phyloP scores from a whole-genome alignment of 148 eudicot genomes.

The Cornus florida region DNA sequence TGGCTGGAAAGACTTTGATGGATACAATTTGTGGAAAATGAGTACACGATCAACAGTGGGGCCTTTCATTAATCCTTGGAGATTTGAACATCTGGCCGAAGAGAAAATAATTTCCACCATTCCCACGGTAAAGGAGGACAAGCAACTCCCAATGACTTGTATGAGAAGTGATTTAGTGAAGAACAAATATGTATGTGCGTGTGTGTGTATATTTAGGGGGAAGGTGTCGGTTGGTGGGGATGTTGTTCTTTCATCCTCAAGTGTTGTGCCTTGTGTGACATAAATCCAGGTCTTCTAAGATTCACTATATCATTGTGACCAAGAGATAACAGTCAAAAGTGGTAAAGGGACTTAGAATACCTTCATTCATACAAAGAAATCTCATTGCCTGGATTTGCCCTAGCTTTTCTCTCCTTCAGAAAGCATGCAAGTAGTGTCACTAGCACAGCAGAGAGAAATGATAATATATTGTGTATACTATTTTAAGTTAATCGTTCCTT shows the following conservation, averaged over 20 bases:
- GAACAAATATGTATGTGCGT: neutral
- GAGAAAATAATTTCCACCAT: conserved; percentile 14
- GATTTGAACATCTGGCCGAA: conserved; percentile 4
- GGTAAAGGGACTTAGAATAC: neutral
- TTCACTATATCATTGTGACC: neutral
- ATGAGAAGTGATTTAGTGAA: neutral
- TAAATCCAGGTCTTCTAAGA: neutral
- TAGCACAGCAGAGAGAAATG: neutral
- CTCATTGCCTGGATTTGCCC: neutral
- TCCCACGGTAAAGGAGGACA: conserved; percentile 31
- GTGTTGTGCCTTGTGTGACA: neutral
- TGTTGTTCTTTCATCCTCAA: too few species aligned
- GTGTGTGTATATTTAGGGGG: neutral
- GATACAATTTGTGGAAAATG: conserved; percentile 17
- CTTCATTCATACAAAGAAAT: neutral
- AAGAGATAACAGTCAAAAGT: neutral
- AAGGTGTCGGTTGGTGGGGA: too few species aligned
- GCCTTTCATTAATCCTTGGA: conserved; percentile 13
- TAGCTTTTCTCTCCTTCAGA: neutral
- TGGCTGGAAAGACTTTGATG: conserved; percentile 21
- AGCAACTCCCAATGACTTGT: neutral
- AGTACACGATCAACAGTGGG: conserved; percentile 13
- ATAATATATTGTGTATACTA: neutral
- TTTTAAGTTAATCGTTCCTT: neutral
- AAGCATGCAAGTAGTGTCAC: neutral